Conservation (phyloP, 2,329 filamentous ascomycete genomes). For the Metarhizium rileyi region DNA sequence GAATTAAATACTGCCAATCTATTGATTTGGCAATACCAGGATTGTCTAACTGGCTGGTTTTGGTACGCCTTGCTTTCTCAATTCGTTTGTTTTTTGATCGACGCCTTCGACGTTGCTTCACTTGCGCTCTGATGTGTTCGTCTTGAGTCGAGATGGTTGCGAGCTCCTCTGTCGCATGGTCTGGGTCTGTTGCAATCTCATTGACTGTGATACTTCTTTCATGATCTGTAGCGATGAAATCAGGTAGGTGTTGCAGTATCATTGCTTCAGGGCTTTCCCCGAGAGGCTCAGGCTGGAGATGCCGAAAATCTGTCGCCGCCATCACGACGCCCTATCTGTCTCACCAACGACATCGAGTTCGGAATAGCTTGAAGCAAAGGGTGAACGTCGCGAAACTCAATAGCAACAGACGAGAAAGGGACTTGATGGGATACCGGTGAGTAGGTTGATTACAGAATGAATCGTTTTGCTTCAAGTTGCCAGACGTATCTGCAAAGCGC, state of each 20-base stretch:
- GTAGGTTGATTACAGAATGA: too few species aligned
- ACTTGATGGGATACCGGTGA: too few species aligned
- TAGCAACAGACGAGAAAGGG: too few species aligned
- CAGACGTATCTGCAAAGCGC: too few species aligned
- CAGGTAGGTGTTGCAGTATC: background rate
- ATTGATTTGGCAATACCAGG: background rate
- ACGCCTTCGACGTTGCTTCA: background rate
- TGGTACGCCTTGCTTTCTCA: background rate
- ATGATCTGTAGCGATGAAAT: too few species aligned
- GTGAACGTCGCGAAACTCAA: too few species aligned
- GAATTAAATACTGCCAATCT: background rate
- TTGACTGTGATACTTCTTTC: too few species aligned
- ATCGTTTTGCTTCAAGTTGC: too few species aligned
- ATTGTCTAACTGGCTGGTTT: background rate
- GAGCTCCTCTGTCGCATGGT: background rate
- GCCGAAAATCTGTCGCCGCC: background rate
- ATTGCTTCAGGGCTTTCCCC: background rate
- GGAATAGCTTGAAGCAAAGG: background rate
- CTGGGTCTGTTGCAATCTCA: too few species aligned
- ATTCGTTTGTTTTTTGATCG: background rate
- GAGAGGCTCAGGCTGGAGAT: background rate
- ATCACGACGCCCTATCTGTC: background rate
- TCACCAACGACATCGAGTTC: background rate
- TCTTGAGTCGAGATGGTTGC: background rate
- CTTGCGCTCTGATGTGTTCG: background rate